Evolutionary conservation across 768 basidiomycete genomes (phyloP), one percentile per base, ranked within the genome.

Genomic region (Lactarius indigo): DNA sequence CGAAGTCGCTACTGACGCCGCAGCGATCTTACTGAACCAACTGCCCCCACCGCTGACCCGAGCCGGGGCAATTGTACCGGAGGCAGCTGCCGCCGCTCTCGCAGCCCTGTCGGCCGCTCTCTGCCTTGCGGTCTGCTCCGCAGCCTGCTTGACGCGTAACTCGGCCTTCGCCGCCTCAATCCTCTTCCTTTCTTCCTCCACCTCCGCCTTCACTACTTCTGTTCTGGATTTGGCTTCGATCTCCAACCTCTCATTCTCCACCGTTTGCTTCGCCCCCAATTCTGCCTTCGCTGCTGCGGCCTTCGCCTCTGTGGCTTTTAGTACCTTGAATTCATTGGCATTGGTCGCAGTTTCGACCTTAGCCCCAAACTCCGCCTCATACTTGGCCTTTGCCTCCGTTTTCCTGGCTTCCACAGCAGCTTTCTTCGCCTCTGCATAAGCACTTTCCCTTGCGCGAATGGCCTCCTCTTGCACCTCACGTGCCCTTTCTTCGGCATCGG

Each of bases 21-120:
- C 41, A 17, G 15, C 3, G 23, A 58, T 1, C n/a, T 41, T 58
- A 44, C 30, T 66, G 1, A 63, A 15, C 47, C 47, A 23, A 4
- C n/a, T 6, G 20, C 20, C 9, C 42, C 20, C 42, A n/a, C 57
- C 47, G 33, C 39, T 42, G 17, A n/a, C n/a, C 31, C 57, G 26
- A 39, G 59, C 58, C 35, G 66, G 50, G 18, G 52, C 64, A 9
- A 13, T 67, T 28, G 62, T 58, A 18, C 50, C 56, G 4, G 23
- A 3, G 15, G 28, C 12, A 15, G 15, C 23, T 5, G 62, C 35
- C 1, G 12, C 47, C 23, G n/a, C 30, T 26, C 50, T 67, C 37
- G 26, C 20, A 30, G 58, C 66, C 37, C 8, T 67, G 58, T 64
- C 66, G 4, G 17, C 8, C 30, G 26, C 26, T 6, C 66, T 67